A percentile compares a stretch with the other conserved stretches of the same genome.
Conservation (phyloP, 2,329 filamentous ascomycete genomes). For the Hirsutella thompsonii region DNA sequence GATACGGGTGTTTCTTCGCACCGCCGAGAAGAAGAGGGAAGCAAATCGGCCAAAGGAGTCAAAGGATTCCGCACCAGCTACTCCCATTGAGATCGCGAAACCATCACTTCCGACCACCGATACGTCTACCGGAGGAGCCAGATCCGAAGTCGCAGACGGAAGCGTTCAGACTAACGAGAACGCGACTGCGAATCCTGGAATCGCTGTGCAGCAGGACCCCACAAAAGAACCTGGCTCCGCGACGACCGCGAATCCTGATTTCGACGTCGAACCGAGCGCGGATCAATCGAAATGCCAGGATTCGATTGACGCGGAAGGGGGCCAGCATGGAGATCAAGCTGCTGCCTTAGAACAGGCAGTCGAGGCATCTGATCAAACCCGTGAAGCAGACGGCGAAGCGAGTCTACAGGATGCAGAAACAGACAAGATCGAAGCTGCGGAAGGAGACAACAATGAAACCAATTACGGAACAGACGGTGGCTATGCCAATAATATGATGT, state of each 20-base stretch:
- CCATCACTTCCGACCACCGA: conserved; percentile 16
- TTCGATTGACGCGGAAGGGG: neutral
- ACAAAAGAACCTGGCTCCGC: conserved; percentile 1
- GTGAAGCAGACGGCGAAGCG: neutral
- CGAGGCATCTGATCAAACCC: conserved; percentile 3
- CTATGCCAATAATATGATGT: conserved; percentile 47
- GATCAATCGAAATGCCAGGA: neutral
- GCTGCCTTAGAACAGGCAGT: neutral
- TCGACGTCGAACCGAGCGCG: neutral
- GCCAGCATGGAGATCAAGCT: neutral
- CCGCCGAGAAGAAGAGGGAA: conserved; percentile 80
- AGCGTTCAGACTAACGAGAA: neutral
- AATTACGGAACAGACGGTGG: conserved; percentile 27
- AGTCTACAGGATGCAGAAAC: neutral
- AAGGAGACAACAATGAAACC: conserved; percentile 16
- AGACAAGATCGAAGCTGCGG: conserved; percentile 6
- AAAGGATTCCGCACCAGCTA: conserved; percentile 24
- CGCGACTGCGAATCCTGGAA: neutral
- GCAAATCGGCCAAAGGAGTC: conserved; percentile 40
- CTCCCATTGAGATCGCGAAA: conserved; percentile 27
- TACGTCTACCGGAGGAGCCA: conserved; percentile 8
- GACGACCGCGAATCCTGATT: conserved; percentile 3
- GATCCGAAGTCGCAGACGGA: conserved; percentile 1
- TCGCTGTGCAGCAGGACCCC: neutral
- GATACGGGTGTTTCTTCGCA: conserved; percentile 81